A percentile compares a stretch with the other conserved stretches of the same genome.
These are phyloP conservation scores for Psilocybe mexicana DNA, from an alignment of 1,284 basidiomycete genomes.

Conservation along the genomic window DNA sequence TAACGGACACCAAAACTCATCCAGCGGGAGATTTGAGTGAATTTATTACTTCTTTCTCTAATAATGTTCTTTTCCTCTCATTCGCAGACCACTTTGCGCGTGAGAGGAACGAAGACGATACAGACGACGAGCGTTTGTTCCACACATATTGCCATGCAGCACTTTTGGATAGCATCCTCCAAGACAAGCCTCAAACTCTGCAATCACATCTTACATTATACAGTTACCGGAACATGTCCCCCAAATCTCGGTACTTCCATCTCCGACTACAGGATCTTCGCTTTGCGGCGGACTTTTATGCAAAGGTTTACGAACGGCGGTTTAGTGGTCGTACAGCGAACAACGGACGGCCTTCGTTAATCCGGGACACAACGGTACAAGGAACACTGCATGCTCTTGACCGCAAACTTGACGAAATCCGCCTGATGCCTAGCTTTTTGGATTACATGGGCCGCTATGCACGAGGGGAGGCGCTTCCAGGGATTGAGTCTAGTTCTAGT, in stretches of 20 bases:
- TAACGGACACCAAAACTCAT: constrained; percentile 63
- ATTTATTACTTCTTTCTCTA: constrained; percentile 84
- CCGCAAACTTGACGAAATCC: constrained; percentile 48
- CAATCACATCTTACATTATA: constrained; percentile 75
- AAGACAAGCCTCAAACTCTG: constrained; percentile 83
- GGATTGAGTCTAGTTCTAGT: constrained; percentile 6
- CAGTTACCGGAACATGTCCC: constrained; percentile 59
- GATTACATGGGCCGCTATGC: constrained; percentile 53
- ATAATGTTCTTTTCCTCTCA: constrained; percentile 71
- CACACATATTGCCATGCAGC: constrained; percentile 77
- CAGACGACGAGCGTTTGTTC: constrained; percentile 59
- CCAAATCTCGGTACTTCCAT: constrained; percentile 59
- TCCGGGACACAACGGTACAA: constrained; percentile 68
- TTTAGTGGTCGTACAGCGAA: constrained; percentile 68
- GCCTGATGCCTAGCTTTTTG: constrained; percentile 45
- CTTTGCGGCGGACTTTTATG: constrained; percentile 73
- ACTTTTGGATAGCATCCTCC: constrained; percentile 84
- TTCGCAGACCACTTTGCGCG: constrained; percentile 78
- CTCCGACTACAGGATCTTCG: constrained; percentile 68
- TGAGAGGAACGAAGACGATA: constrained; percentile 48
- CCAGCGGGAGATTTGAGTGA: constrained; percentile 75
- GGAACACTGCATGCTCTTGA: constrained; percentile 65
- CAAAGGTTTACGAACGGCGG: constrained; percentile 65
- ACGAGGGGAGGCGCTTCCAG: constrained; percentile 40
- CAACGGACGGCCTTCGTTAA: constrained; percentile 61